A percentile compares a stretch with the other conserved stretches of the same genome.
Conservation (phyloP, 202 grass and related monocot genomes). For the Carex arenaria region DNA sequence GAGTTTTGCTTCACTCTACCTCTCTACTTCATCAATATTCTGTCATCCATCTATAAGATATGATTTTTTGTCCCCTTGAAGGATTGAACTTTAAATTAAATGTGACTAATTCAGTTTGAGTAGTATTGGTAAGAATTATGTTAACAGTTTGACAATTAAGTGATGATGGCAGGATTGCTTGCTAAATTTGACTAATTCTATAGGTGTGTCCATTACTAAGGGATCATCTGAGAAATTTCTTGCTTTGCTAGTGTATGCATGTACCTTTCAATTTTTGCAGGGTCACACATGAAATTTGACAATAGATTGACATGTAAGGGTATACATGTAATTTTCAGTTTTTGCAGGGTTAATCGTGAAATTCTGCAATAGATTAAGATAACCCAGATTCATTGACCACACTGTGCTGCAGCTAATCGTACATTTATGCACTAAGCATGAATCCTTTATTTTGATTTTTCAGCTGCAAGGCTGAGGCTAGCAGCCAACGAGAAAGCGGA, state of each 20-base stretch:
- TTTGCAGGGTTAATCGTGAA: not conserved
- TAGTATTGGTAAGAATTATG: not conserved
- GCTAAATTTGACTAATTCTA: not conserved
- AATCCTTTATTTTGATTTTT: not conserved
- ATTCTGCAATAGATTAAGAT: not conserved
- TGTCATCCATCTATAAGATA: not conserved
- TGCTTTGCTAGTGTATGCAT: not conserved
- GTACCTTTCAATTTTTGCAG: not conserved
- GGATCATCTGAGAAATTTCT: no score
- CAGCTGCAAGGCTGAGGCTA: conserved; percentile 55
- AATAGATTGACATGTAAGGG: not conserved
- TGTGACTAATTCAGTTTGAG: not conserved
- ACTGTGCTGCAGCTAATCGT: not conserved
- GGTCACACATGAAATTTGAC: not conserved
- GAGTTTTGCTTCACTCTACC: not conserved
- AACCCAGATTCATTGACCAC: not conserved
- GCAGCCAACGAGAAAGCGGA: conserved; percentile 68
- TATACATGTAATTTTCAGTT: not conserved
- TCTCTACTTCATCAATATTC: not conserved
- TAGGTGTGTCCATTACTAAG: not conserved
- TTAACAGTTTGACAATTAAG: not conserved
- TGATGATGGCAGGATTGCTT: not conserved
- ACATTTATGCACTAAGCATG: not conserved
- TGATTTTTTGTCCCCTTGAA: not conserved
- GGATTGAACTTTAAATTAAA: not conserved